These are phyloP conservation scores for Vitrella brassicaformis DNA, from an alignment of 73 alveolate genomes.

Conservation along the genomic window DNA sequence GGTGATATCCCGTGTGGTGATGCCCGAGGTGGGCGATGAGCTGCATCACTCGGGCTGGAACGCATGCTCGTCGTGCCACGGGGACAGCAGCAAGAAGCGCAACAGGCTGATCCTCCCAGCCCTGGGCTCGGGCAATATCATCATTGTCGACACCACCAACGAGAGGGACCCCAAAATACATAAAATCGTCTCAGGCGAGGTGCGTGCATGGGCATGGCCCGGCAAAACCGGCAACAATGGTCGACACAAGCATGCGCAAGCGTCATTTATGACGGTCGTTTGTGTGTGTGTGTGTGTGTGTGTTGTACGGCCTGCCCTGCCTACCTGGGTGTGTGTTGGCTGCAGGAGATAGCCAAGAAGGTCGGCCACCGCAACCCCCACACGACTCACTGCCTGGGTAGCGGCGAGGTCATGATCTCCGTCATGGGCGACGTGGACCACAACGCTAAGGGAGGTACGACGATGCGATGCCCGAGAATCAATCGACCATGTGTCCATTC, in stretches of 20 bases:
- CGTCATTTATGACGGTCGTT: too few relatives aligned
- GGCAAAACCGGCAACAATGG: background rate
- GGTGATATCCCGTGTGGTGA: constrained; percentile 29
- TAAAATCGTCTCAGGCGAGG: background rate
- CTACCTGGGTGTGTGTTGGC: too few relatives aligned
- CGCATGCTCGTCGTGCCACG: constrained; percentile 4
- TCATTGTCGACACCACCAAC: background rate
- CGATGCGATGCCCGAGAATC: too few relatives aligned
- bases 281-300: too few relatives aligned
- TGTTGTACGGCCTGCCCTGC: too few relatives aligned
- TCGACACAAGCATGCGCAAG: too few relatives aligned
- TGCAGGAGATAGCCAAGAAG: too few relatives aligned
- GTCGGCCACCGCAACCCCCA: constrained; percentile 7
- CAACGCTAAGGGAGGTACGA: too few relatives aligned
- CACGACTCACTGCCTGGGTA: constrained; percentile 8
- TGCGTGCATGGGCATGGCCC: background rate
- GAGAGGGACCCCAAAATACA: background rate
- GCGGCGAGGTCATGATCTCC: constrained; percentile 9
- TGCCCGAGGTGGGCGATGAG: constrained; percentile 40
- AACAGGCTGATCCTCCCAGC: background rate
- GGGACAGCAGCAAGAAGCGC: background rate
- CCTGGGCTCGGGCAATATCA: background rate
- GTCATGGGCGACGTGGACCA: constrained; percentile 9
- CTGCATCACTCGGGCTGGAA: constrained; percentile 44
- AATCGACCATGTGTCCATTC: too few relatives aligned